These are phyloP conservation scores for Vickermania spadyakhi DNA, from an alignment of 208 protist species.

Conservation along the genomic window DNA sequence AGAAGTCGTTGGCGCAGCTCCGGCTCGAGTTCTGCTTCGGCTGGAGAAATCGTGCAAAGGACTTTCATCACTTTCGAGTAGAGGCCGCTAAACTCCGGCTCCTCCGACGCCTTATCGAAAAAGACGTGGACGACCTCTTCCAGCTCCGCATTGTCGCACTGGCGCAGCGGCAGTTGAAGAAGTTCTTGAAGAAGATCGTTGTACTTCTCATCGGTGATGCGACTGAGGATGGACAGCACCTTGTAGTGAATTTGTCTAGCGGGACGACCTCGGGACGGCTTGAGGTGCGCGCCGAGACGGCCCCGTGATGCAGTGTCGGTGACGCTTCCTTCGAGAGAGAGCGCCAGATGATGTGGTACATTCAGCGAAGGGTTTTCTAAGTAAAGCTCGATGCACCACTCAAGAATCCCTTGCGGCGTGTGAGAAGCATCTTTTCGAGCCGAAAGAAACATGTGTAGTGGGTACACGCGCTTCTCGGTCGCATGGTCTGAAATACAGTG, in stretches of 20 bases:
- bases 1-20: conserved; percentile 46
- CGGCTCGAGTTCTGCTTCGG: conserved; percentile 34
- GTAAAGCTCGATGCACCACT: conserved; percentile 71
- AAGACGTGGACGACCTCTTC: conserved; percentile 74
- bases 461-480: conserved; percentile 35
- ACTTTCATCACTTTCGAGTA: conserved; percentile 67
- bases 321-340: conserved; percentile 49
- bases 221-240: conserved; percentile 79
- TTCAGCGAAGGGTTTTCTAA: conserved; percentile 60
- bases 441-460: conserved; percentile 74
- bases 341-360: conserved; percentile 68
- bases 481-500: conserved; percentile 59
- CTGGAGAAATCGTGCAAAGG: conserved; percentile 49
- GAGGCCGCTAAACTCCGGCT: conserved; percentile 67
- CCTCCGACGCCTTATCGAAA: conserved; percentile 81
- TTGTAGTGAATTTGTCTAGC: conserved; percentile 75
- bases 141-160: conserved; percentile 69
- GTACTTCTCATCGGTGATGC: conserved; percentile 79
- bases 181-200: conserved; percentile 58
- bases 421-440: conserved; percentile 70
- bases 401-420: conserved; percentile 75
- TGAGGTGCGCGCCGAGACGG: conserved; percentile 39
- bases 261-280: conserved; percentile 34
- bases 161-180: conserved; percentile 62
- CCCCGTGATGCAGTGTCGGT: conserved; percentile 49